Conservation (phyloP, 768 basidiomycete species). For the Lactarius akahatsu region DNA sequence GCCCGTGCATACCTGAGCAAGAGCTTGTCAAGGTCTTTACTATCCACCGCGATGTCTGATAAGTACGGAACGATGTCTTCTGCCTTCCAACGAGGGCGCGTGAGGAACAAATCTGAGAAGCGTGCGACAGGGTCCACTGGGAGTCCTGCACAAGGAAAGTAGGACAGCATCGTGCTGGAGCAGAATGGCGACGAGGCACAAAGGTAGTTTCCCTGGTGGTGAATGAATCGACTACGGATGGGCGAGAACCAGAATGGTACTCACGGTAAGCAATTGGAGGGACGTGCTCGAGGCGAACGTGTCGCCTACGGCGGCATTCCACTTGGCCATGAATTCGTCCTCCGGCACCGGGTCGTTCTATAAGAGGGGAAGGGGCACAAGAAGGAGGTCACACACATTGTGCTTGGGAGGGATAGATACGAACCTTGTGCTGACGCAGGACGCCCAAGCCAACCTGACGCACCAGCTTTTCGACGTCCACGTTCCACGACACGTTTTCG, state of each 20-base stretch:
- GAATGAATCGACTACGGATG: not conserved
- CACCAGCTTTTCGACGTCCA: constrained; percentile 61
- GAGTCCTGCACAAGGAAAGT: constrained; percentile 74
- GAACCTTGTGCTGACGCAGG: constrained; percentile 59
- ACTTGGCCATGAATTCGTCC: constrained; percentile 57
- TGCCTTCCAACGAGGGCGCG: constrained; percentile 69
- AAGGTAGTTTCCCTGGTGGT: constrained; percentile 72
- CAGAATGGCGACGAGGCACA: constrained; percentile 40
- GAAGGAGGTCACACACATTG: not conserved
- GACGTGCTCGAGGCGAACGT: constrained; percentile 64
- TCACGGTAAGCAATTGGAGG: constrained; percentile 67
- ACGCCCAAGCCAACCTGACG: constrained; percentile 77
- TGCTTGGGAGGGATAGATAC: not conserved
- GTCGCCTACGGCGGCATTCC: constrained; percentile 78
- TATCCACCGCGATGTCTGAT: constrained; percentile 74
- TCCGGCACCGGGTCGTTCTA: constrained; percentile 62
- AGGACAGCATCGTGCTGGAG: constrained; percentile 48
- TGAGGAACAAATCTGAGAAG: constrained; percentile 87
- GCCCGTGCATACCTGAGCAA: constrained; percentile 84
- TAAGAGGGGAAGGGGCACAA: too few species aligned
- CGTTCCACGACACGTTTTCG: constrained; percentile 52
- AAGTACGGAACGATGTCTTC: constrained; percentile 84
- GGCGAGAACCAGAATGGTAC: constrained; percentile 28
- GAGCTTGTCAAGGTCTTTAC: constrained; percentile 85
- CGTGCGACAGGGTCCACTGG: constrained; percentile 76